A percentile compares a stretch with the other conserved stretches of the same genome.
These are phyloP conservation scores for Halophytophthora batemanensis DNA, from an alignment of 352 stramenopile genomes.

Conservation along the genomic window DNA sequence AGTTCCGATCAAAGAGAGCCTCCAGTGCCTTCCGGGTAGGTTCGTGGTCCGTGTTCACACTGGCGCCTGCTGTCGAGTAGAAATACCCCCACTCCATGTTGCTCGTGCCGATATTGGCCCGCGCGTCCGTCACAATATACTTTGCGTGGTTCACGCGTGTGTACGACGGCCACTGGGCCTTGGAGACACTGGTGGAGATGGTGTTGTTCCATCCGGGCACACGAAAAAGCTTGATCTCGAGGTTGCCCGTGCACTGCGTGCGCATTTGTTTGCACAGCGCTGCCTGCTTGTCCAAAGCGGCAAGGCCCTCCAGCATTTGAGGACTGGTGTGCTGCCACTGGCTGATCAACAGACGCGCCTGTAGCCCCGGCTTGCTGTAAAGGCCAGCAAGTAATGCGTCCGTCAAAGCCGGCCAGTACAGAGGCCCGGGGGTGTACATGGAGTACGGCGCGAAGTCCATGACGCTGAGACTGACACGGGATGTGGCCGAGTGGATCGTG, in stretches of 20 bases:
- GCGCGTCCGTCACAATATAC: slow-evolving; percentile 77
- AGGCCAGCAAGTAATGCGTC: slow-evolving; percentile 57
- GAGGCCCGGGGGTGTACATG: slow-evolving; percentile 57
- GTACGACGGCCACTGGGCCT: slow-evolving; percentile 51
- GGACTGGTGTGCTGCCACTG: slow-evolving; percentile 68
- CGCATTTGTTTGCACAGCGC: slow-evolving; percentile 37
- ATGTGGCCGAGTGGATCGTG: slow-evolving; percentile 57
- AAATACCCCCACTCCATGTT: slow-evolving; percentile 90
- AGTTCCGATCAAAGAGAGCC: slow-evolving; percentile 71
- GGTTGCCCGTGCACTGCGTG: slow-evolving; percentile 37
- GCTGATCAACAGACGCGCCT: slow-evolving; percentile 65
- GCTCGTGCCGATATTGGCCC: slow-evolving; percentile 82
- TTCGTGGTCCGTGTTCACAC: slow-evolving; percentile 75
- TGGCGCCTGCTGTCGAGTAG: slow-evolving; percentile 76
- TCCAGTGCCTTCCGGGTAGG: slow-evolving; percentile 49
- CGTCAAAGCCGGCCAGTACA: slow-evolving; percentile 65
- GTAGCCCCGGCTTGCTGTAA: slow-evolving; percentile 51
- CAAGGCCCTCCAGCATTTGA: slow-evolving; percentile 54
- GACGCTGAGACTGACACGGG: slow-evolving; percentile 64
- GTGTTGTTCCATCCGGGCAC: slow-evolving; percentile 80
- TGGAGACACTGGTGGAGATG: slow-evolving; percentile 19
- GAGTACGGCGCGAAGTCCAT: slow-evolving; percentile 82
- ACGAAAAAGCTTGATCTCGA: slow-evolving; percentile 72
- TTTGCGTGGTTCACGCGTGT: slow-evolving; percentile 86
- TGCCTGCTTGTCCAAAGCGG: slow-evolving; percentile 44